Evolutionary conservation across 2,329 filamentous ascomycete species (phyloP).

Genomic region (Anthostomella pinea): DNA sequence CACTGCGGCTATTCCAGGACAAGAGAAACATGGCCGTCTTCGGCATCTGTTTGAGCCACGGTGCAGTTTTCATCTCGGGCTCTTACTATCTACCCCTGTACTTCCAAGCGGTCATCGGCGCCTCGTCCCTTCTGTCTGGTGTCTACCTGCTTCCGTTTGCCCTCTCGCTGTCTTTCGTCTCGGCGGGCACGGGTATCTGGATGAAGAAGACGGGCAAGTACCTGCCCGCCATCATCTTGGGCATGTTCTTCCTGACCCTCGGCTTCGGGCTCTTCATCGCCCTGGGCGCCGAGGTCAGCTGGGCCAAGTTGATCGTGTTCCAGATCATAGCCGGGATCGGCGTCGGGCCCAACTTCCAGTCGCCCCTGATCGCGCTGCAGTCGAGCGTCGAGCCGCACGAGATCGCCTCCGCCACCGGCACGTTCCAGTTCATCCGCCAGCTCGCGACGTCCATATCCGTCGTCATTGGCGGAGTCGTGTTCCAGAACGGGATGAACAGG

Average conservation of each 20-base stretch:
- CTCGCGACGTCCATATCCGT: slow-evolving; percentile 66
- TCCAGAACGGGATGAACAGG: slow-evolving; percentile 69
- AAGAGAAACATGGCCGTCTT: slow-evolving; percentile 65
- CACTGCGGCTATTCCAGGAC: slow-evolving; percentile 65
- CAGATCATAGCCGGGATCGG: slow-evolving; percentile 63
- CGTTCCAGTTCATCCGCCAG: slow-evolving; percentile 66
- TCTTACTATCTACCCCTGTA: slow-evolving; percentile 83
- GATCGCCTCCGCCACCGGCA: slow-evolving; percentile 66
- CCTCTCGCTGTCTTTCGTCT: slow-evolving; percentile 62
- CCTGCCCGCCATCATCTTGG: slow-evolving; percentile 56
- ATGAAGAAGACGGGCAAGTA: slow-evolving; percentile 67
- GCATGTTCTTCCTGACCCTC: slow-evolving; percentile 57
- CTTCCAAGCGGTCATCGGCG: slow-evolving; percentile 65
- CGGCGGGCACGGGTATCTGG: slow-evolving; percentile 53
- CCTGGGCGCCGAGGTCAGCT: slow-evolving; percentile 54
- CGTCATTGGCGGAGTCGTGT: slow-evolving; percentile 74
- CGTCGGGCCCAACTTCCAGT: slow-evolving; percentile 67
- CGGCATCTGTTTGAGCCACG: slow-evolving; percentile 67
- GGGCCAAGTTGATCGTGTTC: slow-evolving; percentile 56
- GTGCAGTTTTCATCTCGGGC: slow-evolving; percentile 72
- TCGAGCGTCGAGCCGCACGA: slow-evolving; percentile 59
- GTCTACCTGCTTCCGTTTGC: slow-evolving; percentile 71
- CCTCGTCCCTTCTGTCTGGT: slow-evolving; percentile 61
- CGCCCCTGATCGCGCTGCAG: slow-evolving; percentile 66
- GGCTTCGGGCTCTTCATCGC: slow-evolving; percentile 64